phyloP scores from a whole-genome alignment of 352 stramenopile species.

The Globisporangium irregulare region DNA sequence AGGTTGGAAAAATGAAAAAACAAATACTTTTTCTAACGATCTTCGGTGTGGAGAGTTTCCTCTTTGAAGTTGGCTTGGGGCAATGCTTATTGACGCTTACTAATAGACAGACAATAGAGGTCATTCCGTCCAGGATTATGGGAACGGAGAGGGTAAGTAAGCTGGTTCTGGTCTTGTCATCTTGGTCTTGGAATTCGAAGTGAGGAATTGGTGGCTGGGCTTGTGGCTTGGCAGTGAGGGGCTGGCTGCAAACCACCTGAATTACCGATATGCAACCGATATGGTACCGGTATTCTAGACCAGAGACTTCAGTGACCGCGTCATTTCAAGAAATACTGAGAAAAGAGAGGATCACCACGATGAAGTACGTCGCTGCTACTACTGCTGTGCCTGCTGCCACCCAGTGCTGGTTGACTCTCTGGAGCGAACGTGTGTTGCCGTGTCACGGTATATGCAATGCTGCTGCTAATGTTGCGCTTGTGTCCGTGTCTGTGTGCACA shows the following conservation, averaged over 20 bases:
- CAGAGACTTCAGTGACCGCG: too few relatives aligned
- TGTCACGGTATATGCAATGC: background rate
- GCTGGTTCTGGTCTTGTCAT: too few relatives aligned
- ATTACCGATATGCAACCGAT: too few relatives aligned
- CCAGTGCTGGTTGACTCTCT: background rate
- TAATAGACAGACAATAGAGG: background rate
- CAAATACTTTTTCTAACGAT: too few relatives aligned
- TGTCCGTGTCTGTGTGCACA: conserved; percentile 11
- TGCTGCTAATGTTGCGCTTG: background rate
- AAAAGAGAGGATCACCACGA: background rate
- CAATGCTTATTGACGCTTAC: background rate
- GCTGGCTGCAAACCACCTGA: too few relatives aligned
- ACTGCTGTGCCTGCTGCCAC: background rate
- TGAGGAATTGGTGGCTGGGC: too few relatives aligned
- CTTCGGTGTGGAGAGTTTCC: too few relatives aligned
- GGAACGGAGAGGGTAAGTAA: background rate
- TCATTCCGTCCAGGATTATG: background rate
- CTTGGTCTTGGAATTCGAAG: too few relatives aligned
- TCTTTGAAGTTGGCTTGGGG: background rate
- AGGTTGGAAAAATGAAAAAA: too few relatives aligned
- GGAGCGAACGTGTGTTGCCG: background rate
- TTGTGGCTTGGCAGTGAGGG: too few relatives aligned
- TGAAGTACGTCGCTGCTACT: background rate
- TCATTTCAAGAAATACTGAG: too few relatives aligned
- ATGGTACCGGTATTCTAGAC: too few relatives aligned